Conservation (phyloP, 352 stramenopile genomes). For the Phytophthora europaea region DNA sequence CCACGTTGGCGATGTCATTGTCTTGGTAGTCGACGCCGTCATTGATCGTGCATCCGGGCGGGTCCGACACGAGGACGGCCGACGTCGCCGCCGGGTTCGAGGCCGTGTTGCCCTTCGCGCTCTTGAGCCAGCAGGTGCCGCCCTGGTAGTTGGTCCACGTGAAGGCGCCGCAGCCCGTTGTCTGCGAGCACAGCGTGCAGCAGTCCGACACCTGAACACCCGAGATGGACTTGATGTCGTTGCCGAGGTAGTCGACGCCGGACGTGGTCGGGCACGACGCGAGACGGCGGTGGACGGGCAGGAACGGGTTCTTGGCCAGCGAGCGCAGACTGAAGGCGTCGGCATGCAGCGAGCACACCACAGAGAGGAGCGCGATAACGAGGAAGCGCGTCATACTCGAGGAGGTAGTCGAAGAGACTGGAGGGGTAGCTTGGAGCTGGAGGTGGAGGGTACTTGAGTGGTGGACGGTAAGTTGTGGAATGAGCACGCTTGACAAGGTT, state of each 20-base stretch:
- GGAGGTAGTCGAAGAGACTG: slow-evolving; percentile 32
- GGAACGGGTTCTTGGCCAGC: slow-evolving; percentile 29
- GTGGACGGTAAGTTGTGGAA: slow-evolving; percentile 35
- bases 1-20: slow-evolving; percentile 48
- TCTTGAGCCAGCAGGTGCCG: slow-evolving; percentile 73
- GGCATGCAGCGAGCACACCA: slow-evolving; percentile 27
- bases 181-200: slow-evolving; percentile 39
- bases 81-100: slow-evolving; percentile 26
- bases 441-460: slow-evolving; percentile 23
- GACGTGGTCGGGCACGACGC: slow-evolving; percentile 34
- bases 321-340: slow-evolving; percentile 27
- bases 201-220: slow-evolving; percentile 28
- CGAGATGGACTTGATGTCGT: slow-evolving; percentile 44
- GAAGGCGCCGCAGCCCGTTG: slow-evolving; percentile 29
- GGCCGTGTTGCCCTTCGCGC: slow-evolving; percentile 26
- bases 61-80: slow-evolving; percentile 16
- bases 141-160: slow-evolving; percentile 62
- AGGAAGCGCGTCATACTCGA: slow-evolving; percentile 24
- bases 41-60: slow-evolving; percentile 23
- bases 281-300: slow-evolving; percentile 27
- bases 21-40: slow-evolving; percentile 33
- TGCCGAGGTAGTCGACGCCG: slow-evolving; percentile 58
- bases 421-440: slow-evolving; percentile 26
- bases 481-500: slow-evolving; percentile 14
- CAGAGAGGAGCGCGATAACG: slow-evolving; percentile 18